These are phyloP conservation scores for Erigeron canadensis DNA, from an alignment of 129 eudicot species.

Conservation along the genomic window DNA sequence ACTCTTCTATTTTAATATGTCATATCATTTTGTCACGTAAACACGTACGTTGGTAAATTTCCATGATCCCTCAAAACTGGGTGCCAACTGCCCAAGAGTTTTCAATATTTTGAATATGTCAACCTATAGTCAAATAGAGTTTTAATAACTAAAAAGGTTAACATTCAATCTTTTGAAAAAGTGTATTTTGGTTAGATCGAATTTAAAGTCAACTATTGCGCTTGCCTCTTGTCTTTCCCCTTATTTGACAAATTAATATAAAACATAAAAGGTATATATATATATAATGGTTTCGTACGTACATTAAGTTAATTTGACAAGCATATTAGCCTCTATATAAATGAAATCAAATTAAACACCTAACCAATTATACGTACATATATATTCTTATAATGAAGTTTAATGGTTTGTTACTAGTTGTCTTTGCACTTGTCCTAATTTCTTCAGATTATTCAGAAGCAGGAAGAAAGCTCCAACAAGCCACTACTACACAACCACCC, in stretches of 20 bases:
- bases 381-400: background rate
- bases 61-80: background rate
- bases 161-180: no score
- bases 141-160: no score
- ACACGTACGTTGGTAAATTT: background rate
- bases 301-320: background rate
- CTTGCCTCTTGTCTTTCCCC: background rate
- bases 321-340: background rate
- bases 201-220: background rate
- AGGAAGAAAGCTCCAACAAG: background rate
- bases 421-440: background rate
- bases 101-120: background rate
- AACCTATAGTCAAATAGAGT: background rate
- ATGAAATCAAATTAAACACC: background rate
- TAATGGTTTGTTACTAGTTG: background rate
- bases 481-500: background rate
- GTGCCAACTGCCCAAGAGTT: background rate
- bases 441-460: no score
- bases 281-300: background rate
- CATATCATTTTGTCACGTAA: no score
- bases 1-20: no score
- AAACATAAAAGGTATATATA: no score
- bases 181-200: no score
- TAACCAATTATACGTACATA: background rate
- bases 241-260: background rate